These are phyloP conservation scores for Oryza meyeriana DNA, from an alignment of 176 grass and related monocot genomes.

Conservation along the genomic window DNA sequence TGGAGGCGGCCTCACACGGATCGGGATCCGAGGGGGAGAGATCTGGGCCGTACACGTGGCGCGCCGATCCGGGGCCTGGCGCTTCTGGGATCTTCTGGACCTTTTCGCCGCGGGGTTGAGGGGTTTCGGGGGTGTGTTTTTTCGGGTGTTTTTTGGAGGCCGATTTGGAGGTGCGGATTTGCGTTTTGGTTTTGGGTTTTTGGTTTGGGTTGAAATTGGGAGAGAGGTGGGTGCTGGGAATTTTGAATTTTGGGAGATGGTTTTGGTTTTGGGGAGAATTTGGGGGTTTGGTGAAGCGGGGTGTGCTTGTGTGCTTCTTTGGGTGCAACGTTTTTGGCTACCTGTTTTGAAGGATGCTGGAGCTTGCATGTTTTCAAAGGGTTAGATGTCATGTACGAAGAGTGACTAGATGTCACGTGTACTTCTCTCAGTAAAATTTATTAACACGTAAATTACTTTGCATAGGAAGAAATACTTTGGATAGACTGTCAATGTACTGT, in stretches of 20 bases:
- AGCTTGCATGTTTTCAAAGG: background rate
- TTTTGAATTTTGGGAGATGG: slow-evolving; percentile 10
- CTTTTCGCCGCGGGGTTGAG: background rate
- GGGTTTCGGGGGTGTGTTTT: slow-evolving; percentile 3
- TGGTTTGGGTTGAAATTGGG: background rate
- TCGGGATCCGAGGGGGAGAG: background rate
- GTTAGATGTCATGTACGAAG: background rate
- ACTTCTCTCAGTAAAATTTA: background rate
- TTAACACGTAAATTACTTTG: background rate
- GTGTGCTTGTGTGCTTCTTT: background rate
- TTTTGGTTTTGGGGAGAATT: slow-evolving; percentile 32
- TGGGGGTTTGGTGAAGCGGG: background rate
- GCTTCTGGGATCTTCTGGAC: slow-evolving; percentile 15
- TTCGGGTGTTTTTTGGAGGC: slow-evolving; percentile 28
- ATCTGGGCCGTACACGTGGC: slow-evolving; percentile 40
- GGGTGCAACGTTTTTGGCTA: background rate
- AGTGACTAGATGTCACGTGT: background rate
- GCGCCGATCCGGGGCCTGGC: background rate
- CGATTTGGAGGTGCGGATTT: background rate
- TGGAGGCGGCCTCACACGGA: slow-evolving; percentile 15
- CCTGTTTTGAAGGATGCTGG: background rate
- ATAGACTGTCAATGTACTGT: background rate
- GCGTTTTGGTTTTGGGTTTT: background rate
- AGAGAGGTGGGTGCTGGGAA: background rate
- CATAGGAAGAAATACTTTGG: background rate